These are phyloP conservation scores for Vicia villosa DNA, from an alignment of 306 rosid species.

Conservation along the genomic window DNA sequence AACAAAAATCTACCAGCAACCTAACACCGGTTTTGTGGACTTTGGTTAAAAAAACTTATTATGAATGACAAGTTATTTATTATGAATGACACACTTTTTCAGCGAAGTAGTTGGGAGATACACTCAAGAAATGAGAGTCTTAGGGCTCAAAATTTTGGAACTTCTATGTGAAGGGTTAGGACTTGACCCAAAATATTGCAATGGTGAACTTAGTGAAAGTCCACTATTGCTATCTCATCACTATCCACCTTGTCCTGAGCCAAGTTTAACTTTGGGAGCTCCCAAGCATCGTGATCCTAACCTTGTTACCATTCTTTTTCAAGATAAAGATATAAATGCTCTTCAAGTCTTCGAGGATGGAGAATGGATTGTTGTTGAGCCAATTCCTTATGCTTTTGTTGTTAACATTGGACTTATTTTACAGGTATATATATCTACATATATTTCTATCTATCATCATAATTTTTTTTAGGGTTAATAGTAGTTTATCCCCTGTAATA, in stretches of 20 bases:
- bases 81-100: slow-evolving; percentile 1
- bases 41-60: too few relatives aligned
- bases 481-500: too few relatives aligned
- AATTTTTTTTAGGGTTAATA: too few relatives aligned
- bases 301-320: slow-evolving; percentile 61
- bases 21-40: too few relatives aligned
- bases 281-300: slow-evolving; percentile 63
- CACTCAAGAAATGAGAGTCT: slow-evolving; percentile 37
- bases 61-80: too few relatives aligned
- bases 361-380: slow-evolving; percentile 53
- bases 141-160: slow-evolving; percentile 49
- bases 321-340: slow-evolving; percentile 50
- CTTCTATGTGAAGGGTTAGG: slow-evolving; percentile 67
- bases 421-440: slow-evolving; percentile 27
- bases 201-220: slow-evolving; percentile 40
- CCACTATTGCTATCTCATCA: slow-evolving; percentile 53
- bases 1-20: too few relatives aligned
- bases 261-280: slow-evolving; percentile 61
- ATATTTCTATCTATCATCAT: too few relatives aligned
- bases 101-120: slow-evolving; percentile 56
- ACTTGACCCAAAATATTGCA: slow-evolving; percentile 41
- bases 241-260: slow-evolving; percentile 76
- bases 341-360: slow-evolving; percentile 61
- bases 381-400: slow-evolving; percentile 52
- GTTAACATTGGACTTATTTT: slow-evolving; percentile 47